Conservation (phyloP, 2,329 filamentous ascomycete species). For the Pestalotiopsis sp. region DNA sequence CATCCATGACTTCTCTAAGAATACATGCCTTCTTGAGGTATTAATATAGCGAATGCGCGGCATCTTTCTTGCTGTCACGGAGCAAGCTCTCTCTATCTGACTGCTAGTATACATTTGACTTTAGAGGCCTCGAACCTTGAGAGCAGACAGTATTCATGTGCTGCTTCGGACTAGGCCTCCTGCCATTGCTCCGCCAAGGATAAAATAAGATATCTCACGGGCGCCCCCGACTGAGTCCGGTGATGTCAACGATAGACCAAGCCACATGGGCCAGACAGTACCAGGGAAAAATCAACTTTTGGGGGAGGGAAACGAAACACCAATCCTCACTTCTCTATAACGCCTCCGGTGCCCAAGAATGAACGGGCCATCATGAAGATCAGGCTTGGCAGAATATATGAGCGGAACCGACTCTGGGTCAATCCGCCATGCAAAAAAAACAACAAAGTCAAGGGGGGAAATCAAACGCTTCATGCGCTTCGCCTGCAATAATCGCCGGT, state of each 20-base stretch:
- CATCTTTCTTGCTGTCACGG: neutral
- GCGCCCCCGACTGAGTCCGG: neutral
- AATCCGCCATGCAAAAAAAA: neutral
- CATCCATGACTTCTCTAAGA: neutral
- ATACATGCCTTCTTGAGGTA: neutral
- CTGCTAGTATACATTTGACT: conserved; percentile 7
- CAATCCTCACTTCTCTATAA: conserved; percentile 4
- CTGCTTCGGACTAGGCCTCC: neutral
- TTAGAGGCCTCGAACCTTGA: neutral
- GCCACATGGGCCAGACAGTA: neutral
- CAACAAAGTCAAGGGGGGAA: neutral
- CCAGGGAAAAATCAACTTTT: conserved; percentile 4
- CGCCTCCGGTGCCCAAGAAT: conserved; percentile 5
- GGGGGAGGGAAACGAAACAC: conserved; percentile 4
- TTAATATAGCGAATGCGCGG: conserved; percentile 11
- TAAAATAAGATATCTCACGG: neutral
- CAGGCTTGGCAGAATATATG: conserved; percentile 2
- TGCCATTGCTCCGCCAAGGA: neutral
- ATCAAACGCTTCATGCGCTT: neutral
- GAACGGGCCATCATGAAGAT: neutral
- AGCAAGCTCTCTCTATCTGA: conserved; percentile 5
- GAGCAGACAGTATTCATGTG: neutral
- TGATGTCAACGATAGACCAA: conserved; percentile 11
- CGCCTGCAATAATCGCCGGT: neutral
- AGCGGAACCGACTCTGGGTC: neutral